Evolutionary conservation across 2,329 filamentous ascomycete genomes (phyloP), one percentile per base, ranked within the genome.

Genomic region (Eutypella sp.): DNA sequence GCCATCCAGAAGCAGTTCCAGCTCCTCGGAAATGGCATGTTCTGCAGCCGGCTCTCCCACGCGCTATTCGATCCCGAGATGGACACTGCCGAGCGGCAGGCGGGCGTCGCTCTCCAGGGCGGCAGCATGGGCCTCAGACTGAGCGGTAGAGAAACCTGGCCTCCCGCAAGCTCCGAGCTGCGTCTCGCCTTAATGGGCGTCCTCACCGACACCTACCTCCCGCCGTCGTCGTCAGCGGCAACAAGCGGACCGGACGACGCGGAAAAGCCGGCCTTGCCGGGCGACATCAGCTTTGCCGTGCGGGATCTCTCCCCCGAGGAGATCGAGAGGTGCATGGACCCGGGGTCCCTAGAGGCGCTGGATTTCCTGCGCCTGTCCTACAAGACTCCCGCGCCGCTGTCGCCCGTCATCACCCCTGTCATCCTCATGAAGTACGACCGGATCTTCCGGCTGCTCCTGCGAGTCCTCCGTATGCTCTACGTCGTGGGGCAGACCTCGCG

Each of bases 331-430:
- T 92, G 90, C 64, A 84, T 95, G 74, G 81, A 97, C 57, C 84
- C 89, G 0, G 79, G 88, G 60, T 86, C 85, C 0, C 76, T 97
- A 16, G 84, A 92, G 60, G 93, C 93, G 0, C 74, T 97, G n/a
- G 93, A 97, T 65, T 97, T 99, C 59, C 73, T 99, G 15, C 82
- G 89, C 2, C 71, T 99, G 7, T 86, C 90, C 39, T 97, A 96
- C 67, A 87, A 85, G 34, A 76, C 90, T 0, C 85, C 90, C 0
- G 65, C 78, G 0, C 81, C 88, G 1, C 71, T 97, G 0, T 75
- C 83, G 34, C 73, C 82, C 0, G 76, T 97, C 50, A 83, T 99
- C 36, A 90, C 89, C 0, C 73, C 81, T 0, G 64, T 74, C 0
- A 77, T 85, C 1, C 68, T 97, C 10, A 71, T 82, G 45, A 89